Conservation (phyloP, 2,329 filamentous ascomycete genomes). For the Fusarium euwallaceae region DNA sequence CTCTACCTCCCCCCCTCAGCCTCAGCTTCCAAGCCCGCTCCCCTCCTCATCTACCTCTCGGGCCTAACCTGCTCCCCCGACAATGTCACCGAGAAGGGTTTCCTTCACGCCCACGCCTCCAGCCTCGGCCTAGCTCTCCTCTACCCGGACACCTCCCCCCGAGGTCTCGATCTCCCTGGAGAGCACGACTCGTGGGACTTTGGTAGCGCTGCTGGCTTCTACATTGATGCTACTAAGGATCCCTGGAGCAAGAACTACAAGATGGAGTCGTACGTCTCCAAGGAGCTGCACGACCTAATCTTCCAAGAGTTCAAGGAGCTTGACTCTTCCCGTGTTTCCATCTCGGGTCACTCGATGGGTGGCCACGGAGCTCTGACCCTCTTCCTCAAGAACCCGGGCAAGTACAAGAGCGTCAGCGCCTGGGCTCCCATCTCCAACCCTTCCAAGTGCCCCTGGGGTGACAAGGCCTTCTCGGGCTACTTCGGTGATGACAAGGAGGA, state of each 20-base stretch:
- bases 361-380: slow-evolving; percentile 94
- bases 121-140: slow-evolving; percentile 89
- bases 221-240: slow-evolving; percentile 84
- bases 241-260: slow-evolving; percentile 86
- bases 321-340: slow-evolving; percentile 79
- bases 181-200: slow-evolving; percentile 95
- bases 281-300: slow-evolving; percentile 84
- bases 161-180: slow-evolving; percentile 83
- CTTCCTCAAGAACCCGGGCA: slow-evolving; percentile 90
- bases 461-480: slow-evolving; percentile 95
- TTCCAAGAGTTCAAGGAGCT: slow-evolving; percentile 79
- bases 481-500: slow-evolving; percentile 80
- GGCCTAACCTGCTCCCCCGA: slow-evolving; percentile 96
- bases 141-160: slow-evolving; percentile 94
- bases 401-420: slow-evolving; percentile 89
- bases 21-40: slow-evolving; percentile 67
- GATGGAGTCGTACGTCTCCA: slow-evolving; percentile 95
- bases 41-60: slow-evolving; percentile 92
- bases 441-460: slow-evolving; percentile 87
- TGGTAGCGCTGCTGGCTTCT: slow-evolving; percentile 92
- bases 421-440: slow-evolving; percentile 95
- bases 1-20: slow-evolving; percentile 88
- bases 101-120: slow-evolving; percentile 88
- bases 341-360: slow-evolving; percentile 97
- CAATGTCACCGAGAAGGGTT: slow-evolving; percentile 85